A percentile compares a stretch with the other conserved stretches of the same genome.
phyloP scores from a whole-genome alignment of 202 grass and related monocot genomes.

The Panicum hallii region DNA sequence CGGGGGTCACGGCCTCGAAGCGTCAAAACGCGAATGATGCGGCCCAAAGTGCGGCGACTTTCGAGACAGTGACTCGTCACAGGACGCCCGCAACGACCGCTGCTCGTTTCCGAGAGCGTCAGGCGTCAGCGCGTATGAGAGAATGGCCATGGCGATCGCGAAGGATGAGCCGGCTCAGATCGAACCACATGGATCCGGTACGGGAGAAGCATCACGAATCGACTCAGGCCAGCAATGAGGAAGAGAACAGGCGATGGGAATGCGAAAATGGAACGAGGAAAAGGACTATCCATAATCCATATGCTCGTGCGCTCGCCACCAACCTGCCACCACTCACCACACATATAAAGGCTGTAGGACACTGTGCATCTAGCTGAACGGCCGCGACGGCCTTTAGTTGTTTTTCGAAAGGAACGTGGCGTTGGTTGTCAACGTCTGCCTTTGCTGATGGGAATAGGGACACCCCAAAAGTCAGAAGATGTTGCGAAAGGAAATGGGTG shows the following conservation, averaged over 20 bases:
- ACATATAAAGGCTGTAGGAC: neutral
- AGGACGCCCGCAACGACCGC: neutral
- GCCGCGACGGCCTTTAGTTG: neutral
- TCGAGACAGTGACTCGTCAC: conserved; percentile 26
- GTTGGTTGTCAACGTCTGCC: neutral
- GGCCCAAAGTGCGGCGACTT: conserved; percentile 31
- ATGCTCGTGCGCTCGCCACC: conserved; percentile 26
- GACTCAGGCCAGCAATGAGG: neutral
- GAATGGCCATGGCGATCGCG: neutral
- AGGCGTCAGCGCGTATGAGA: neutral
- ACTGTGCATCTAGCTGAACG: neutral
- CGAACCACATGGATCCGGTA: neutral
- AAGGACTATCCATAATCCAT: neutral
- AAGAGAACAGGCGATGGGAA: neutral
- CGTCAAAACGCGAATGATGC: conserved; percentile 42
- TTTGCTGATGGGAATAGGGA: neutral
- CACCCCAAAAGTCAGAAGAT: neutral
- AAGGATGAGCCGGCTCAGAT: neutral
- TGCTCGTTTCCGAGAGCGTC: neutral
- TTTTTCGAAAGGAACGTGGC: neutral
- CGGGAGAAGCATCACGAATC: neutral
- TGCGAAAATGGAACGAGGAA: neutral
- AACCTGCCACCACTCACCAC: conserved; percentile 44
- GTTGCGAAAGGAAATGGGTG: neutral
- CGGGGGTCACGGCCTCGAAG: neutral